Percentiles rank a stretch among this genome's conserved stretches.
Conservation (phyloP, 1,284 basidiomycete species). For the Thelephora terrestris region DNA sequence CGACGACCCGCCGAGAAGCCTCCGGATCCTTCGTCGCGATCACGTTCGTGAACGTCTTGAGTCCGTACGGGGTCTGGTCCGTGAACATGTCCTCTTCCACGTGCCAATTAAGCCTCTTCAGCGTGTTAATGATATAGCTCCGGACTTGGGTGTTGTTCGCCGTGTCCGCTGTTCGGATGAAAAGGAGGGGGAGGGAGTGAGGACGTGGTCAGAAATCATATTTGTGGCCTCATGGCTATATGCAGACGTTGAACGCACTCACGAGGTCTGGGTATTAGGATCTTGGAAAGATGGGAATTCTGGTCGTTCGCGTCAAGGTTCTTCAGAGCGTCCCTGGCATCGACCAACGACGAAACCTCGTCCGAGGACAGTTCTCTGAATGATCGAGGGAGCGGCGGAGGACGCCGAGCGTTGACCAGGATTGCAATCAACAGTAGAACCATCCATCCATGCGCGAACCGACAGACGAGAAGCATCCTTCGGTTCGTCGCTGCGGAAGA, state of each 20-base stretch:
- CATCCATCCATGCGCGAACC: no score
- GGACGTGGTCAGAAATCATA: slow-evolving; percentile 2
- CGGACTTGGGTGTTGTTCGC: slow-evolving; percentile 73
- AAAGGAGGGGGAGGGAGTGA: no score
- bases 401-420: slow-evolving; percentile 20
- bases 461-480: no score
- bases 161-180: slow-evolving; percentile 48
- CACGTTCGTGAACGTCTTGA: slow-evolving; percentile 79
- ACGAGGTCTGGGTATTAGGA: slow-evolving; percentile 78
- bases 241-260: slow-evolving; percentile 22
- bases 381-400: slow-evolving; percentile 20
- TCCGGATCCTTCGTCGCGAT: slow-evolving; percentile 88
- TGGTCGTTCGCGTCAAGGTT: slow-evolving; percentile 57
- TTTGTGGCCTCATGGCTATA: slow-evolving; percentile 4
- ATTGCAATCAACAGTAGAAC: no score
- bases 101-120: slow-evolving; percentile 74
- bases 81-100: slow-evolving; percentile 77
- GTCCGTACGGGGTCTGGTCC: slow-evolving; percentile 77
- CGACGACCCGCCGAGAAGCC: slow-evolving; percentile 75
- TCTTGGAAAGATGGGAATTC: slow-evolving; percentile 65
- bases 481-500: no score
- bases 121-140: slow-evolving; percentile 61
- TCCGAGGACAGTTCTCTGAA: slow-evolving; percentile 40
- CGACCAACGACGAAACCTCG: slow-evolving; percentile 41
- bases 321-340: slow-evolving; percentile 49